These are phyloP conservation scores for Cyberlindnera nakhonratchasimensis DNA, from an alignment of 805 yeast genomes.

Conservation along the genomic window DNA sequence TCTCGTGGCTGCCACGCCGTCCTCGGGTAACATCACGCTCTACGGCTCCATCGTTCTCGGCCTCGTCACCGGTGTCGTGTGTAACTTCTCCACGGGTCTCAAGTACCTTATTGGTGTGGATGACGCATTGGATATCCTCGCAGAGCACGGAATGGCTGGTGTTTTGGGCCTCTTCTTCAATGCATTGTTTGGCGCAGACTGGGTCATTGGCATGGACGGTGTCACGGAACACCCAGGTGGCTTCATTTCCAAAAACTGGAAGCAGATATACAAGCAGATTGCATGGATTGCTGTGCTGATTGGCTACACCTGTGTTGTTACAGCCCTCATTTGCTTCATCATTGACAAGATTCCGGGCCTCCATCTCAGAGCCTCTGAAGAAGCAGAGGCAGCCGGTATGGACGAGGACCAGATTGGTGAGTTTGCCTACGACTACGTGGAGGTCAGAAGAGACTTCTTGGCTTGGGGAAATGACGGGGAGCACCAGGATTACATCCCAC, in stretches of 20 bases:
- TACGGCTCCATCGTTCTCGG: slow-evolving; percentile 92
- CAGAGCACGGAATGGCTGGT: slow-evolving; percentile 99
- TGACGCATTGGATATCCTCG: slow-evolving; percentile 90
- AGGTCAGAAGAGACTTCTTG: slow-evolving; percentile 87
- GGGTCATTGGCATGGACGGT: slow-evolving; percentile 90
- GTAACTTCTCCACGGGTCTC: slow-evolving; percentile 87
- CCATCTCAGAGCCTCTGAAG: slow-evolving; percentile 73
- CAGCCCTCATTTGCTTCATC: slow-evolving; percentile 70
- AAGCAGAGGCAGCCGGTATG: slow-evolving; percentile 84
- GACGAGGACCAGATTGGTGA: slow-evolving; percentile 98
- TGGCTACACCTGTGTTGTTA: slow-evolving; percentile 74
- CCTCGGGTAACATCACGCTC: slow-evolving; percentile 84
- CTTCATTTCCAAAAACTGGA: slow-evolving; percentile 87
- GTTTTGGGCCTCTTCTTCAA: slow-evolving; percentile 85
- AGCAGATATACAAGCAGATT: slow-evolving; percentile 85
- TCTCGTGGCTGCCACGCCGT: slow-evolving; percentile 94
- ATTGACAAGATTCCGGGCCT: slow-evolving; percentile 80
- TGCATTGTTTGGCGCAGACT: slow-evolving; percentile 81
- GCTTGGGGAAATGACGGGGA: slow-evolving; percentile 35
- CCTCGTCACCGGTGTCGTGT: slow-evolving; percentile 70
- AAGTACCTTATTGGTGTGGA: slow-evolving; percentile 80
- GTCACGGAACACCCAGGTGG: slow-evolving; percentile 84
- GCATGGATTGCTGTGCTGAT: slow-evolving; percentile 74
- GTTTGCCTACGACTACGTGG: slow-evolving; percentile 98
- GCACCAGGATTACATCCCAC: slow-evolving; percentile 5